Evolutionary conservation across 2,329 filamentous ascomycete species (phyloP).

Genomic region (Colletotrichum sp.): DNA sequence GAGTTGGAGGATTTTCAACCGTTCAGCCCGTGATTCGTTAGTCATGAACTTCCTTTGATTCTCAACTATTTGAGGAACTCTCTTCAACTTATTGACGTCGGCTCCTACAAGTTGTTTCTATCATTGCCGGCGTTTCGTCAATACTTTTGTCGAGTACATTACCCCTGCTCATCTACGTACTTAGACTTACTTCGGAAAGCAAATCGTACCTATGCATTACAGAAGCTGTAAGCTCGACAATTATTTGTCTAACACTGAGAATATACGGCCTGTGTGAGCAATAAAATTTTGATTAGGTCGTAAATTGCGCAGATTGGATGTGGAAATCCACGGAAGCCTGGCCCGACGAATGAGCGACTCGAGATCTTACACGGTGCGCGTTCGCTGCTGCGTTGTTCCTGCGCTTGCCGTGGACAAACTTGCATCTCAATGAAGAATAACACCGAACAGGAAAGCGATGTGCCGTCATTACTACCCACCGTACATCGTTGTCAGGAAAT

Average conservation of each 20-base stretch:
- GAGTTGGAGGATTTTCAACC: fast-evolving
- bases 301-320: not conserved
- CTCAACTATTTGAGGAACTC: too few relatives aligned
- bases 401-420: not conserved
- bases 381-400: not conserved
- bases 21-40: too few relatives aligned
- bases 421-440: not conserved
- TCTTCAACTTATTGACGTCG: too few relatives aligned
- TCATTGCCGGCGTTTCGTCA: too few relatives aligned
- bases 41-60: too few relatives aligned
- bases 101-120: too few relatives aligned
- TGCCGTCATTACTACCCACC: not conserved
- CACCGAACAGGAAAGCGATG: not conserved
- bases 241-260: fast-evolving
- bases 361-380: not conserved
- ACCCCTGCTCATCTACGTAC: too few relatives aligned
- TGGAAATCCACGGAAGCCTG: not conserved
- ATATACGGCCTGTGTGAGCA: not conserved
- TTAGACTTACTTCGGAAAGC: too few relatives aligned
- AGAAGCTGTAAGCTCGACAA: too few relatives aligned
- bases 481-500: not conserved
- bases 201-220: too few relatives aligned
- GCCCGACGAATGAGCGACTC: not conserved
- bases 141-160: too few relatives aligned
- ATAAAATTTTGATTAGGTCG: not conserved